Conservation (phyloP, 805 yeast species). For the Wickerhamomyces pijperi region DNA sequence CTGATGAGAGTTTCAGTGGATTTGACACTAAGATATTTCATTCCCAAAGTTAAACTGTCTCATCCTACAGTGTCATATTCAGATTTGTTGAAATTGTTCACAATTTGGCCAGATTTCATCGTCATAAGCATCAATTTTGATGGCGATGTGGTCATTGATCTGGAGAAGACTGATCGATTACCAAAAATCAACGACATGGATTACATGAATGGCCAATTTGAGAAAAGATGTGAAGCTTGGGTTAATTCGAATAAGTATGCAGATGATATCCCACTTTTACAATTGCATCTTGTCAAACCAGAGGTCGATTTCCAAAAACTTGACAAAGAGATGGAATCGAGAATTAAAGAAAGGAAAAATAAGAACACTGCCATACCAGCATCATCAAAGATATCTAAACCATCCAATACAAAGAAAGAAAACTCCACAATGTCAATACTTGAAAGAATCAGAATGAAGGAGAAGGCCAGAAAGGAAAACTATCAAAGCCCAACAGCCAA, state of each 20-base stretch:
- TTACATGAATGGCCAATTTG: constrained; percentile 5
- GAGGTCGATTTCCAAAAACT: constrained; percentile 1
- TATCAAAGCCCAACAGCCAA: constrained; percentile 15
- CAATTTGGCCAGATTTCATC: constrained; percentile 13
- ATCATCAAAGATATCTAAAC: constrained; percentile 1
- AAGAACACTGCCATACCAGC: too few species aligned
- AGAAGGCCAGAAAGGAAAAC: constrained; percentile 14
- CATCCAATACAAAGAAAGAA: background rate
- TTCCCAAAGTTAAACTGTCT: constrained; percentile 10
- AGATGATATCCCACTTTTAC: background rate
- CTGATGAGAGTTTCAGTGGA: constrained; percentile 11
- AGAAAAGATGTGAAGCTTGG: constrained; percentile 10
- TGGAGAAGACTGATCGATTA: constrained; percentile 5
- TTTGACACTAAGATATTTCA: constrained; percentile 6
- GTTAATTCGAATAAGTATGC: constrained; percentile 2
- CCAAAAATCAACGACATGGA: constrained; percentile 4
- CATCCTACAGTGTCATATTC: constrained; percentile 3
- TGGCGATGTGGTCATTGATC: constrained; percentile 12
- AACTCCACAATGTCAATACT: constrained; percentile 19
- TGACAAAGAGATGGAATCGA: constrained; percentile 6
- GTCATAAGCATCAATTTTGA: constrained; percentile 8
- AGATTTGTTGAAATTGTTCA: constrained; percentile 10
- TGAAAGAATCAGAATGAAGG: constrained; percentile 29
- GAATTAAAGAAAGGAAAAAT: background rate
- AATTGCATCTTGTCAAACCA: background rate